Conservation (phyloP, 225 moss, liverwort and hornwort species). For the Pseudisothecium myosuroides region DNA sequence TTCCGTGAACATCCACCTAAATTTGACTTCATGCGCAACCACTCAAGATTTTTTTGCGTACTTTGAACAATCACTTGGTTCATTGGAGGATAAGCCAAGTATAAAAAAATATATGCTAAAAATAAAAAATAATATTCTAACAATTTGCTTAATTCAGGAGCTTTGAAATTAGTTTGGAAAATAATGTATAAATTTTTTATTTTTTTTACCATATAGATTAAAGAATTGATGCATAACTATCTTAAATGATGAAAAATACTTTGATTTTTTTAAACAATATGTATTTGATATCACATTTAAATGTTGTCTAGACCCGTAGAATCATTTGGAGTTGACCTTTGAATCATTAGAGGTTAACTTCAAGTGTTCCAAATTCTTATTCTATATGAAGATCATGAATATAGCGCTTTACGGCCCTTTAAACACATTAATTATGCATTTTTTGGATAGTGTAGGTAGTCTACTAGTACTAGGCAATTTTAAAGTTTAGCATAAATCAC, state of each 20-base stretch:
- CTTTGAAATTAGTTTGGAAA: neutral
- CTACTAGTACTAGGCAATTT: accelerated
- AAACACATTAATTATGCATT: neutral
- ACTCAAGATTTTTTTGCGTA: neutral
- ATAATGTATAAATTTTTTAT: neutral
- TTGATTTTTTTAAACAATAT: neutral
- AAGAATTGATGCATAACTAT: neutral
- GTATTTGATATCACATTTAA: neutral
- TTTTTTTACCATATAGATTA: neutral
- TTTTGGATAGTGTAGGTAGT: neutral
- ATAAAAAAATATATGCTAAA: neutral
- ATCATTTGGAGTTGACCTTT: neutral
- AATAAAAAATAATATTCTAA: neutral
- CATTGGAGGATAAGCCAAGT: too few species aligned
- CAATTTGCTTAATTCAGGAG: neutral
- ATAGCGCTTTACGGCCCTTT: accelerated
- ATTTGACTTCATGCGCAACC: neutral
- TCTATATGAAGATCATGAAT: neutral
- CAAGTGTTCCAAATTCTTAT: neutral
- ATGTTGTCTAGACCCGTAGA: accelerated
- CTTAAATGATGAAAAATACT: neutral
- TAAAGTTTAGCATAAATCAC: too few species aligned
- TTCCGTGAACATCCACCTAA: accelerated
- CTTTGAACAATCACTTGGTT: neutral
- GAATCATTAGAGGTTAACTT: accelerated